Conservation (phyloP, 2,329 filamentous ascomycete species). For the Cladosporium sp. region DNA sequence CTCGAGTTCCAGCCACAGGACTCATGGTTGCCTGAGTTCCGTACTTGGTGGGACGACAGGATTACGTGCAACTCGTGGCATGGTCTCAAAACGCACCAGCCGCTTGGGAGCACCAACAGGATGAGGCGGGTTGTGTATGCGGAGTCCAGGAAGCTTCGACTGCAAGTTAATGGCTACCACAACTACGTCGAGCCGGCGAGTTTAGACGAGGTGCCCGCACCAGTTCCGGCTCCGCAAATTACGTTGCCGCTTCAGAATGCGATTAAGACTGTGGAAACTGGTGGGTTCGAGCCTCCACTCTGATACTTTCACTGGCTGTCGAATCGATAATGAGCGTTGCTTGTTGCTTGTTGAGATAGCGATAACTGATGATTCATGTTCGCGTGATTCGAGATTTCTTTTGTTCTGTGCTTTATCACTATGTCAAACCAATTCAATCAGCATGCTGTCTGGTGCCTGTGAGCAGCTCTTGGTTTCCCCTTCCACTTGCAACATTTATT, state of each 20-base stretch:
- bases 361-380: no score
- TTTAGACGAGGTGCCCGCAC: conserved; percentile 35
- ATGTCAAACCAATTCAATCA: no score
- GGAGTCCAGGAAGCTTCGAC: conserved; percentile 36
- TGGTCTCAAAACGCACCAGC: conserved; percentile 35
- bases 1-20: conserved; percentile 39
- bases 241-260: conserved; percentile 21
- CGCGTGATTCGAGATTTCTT: no score
- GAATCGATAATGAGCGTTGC: no score
- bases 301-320: no score
- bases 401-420: no score
- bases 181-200: conserved; percentile 36
- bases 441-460: no score
- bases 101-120: conserved; percentile 36
- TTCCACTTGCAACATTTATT: no score
- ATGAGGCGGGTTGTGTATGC: conserved; percentile 40
- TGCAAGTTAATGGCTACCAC: conserved; percentile 37
- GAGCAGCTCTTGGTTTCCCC: no score
- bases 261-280: conserved; percentile 18
- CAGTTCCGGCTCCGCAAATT: conserved; percentile 27
- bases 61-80: conserved; percentile 39
- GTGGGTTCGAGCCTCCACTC: background rate
- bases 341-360: no score
- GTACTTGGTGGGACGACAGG: conserved; percentile 38
- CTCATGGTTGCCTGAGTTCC: conserved; percentile 36